Conservation (phyloP, 1,284 basidiomycete species). For the Tilletia caries region DNA sequence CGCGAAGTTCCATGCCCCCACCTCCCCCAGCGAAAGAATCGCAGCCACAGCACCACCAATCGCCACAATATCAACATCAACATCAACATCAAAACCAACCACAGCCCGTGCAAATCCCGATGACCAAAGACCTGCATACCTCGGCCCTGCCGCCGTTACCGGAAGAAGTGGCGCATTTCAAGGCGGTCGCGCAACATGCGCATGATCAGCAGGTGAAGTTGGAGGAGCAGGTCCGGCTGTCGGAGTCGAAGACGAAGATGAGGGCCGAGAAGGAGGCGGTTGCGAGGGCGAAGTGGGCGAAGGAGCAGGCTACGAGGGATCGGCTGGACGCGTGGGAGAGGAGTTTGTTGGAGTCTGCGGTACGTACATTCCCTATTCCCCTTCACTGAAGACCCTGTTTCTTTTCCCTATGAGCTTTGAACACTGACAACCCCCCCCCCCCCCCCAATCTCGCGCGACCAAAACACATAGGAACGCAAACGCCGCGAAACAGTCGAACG, state of each 20-base stretch:
- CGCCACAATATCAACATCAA: no score
- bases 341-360: neutral
- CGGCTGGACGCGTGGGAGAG: slow-evolving; percentile 12
- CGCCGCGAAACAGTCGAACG: slow-evolving; percentile 1
- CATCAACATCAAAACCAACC: no score
- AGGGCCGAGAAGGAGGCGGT: slow-evolving; percentile 6
- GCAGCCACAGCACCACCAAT: neutral
- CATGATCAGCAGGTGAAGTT: neutral
- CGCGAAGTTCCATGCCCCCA: neutral
- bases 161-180: neutral
- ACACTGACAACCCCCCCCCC: neutral
- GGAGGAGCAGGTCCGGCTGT: neutral
- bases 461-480: slow-evolving; percentile 5
- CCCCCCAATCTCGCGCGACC: neutral
- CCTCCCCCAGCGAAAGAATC: no score
- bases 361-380: neutral
- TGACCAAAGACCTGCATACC: slow-evolving; percentile 1
- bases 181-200: neutral
- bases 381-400: neutral
- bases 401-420: no score
- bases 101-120: neutral
- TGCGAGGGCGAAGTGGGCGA: slow-evolving; percentile 7
- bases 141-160: slow-evolving; percentile 2
- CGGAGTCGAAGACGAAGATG: neutral
- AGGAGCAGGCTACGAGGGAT: slow-evolving; percentile 5